Evolutionary conservation across 140 eudicot species (phyloP).

Genomic region (Oenanthe javanica): DNA sequence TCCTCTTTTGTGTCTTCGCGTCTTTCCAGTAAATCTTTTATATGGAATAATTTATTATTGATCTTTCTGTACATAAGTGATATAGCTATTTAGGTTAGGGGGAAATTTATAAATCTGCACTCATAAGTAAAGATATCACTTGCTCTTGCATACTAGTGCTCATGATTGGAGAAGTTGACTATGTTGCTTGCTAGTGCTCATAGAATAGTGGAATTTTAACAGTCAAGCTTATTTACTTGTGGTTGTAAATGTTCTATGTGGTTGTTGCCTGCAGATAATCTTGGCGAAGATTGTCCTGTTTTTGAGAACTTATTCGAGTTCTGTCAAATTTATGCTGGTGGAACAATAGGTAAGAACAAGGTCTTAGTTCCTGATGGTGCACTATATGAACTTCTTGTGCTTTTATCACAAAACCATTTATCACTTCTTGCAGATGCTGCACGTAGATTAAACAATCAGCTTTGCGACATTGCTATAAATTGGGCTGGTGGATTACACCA

Average conservation of each 20-base stretch:
- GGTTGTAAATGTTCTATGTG: not conserved
- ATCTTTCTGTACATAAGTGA: not conserved
- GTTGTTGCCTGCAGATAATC: conserved; percentile 51
- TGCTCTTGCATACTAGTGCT: not conserved
- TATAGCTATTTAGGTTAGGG: not conserved
- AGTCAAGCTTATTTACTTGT: not conserved
- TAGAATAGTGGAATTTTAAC: not conserved
- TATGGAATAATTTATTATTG: not conserved
- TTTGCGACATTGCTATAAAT: conserved; percentile 91
- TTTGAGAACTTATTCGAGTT: conserved; percentile 92
- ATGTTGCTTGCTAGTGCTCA: not conserved
- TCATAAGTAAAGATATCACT: not conserved
- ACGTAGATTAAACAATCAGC: conserved; percentile 77
- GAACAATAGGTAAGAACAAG: conserved; percentile 69
- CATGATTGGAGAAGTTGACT: not conserved
- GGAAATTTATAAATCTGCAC: not conserved
- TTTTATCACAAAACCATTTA: not conserved
- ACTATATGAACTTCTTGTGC: conserved; percentile 7
- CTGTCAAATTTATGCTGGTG: conserved; percentile 97
- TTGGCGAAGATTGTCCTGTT: conserved; percentile 98
- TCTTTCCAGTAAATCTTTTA: not conserved
- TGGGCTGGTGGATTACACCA: conserved; percentile 99
- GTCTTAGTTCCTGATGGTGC: not conserved
- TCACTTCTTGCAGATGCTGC: conserved; percentile 80
- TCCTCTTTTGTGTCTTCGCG: not conserved